Base-by-base conservation (phyloP, 441 rosid species). In the Lepidium campestre region DNA sequence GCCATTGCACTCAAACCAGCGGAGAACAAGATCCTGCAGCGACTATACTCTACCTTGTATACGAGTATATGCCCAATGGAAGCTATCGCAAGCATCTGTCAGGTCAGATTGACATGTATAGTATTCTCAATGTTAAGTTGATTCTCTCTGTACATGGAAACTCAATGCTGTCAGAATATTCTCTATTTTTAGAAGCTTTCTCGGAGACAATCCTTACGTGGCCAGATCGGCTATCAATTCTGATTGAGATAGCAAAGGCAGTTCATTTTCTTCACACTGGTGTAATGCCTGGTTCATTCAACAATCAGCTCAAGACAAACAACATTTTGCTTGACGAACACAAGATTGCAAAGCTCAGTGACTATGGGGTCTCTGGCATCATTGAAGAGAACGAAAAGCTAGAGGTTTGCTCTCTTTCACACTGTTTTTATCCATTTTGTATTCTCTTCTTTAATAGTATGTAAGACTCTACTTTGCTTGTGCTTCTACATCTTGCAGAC, bases 181-280 rank as follows among this genome's bases (percentile, higher is more conserved):
- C 14, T 46, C 32, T 55, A n/a, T 66, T 14, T 29, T 81, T 86
- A 93, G 97, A 93, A 48, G 77, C 62, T 60, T 75, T 46, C 77
- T 86, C 86, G 3, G 89, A 82, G 76, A 93, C 86, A 78, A 83
- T 79, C 77, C 85, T 91, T 7, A 85, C 82, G 35, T 93, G 99
- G 99, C 78, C 97, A 39, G 87, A 87, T 49, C 81, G 99, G 70
- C 70, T 93, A 78, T 83, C 86, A 0, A 80, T 87, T 78, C 82
- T 93, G 50, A 91, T 91, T 52, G 87, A 88, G 52, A 82, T 85
- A 65, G 97, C 96, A 74, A 93, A 89, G 82, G 99, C 96, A 36
- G 95, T 93, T 47, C 96, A 89, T 77, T 93, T 91, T 81, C 90
- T 93, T 47, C 96, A 93, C 65, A 83, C 92, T 0, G 89, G 99